Evolutionary conservation across 495 filamentous ascomycete genomes (phyloP), one percentile per base, ranked within the genome.

Genomic region (Chaetomidium leptoderma): DNA sequence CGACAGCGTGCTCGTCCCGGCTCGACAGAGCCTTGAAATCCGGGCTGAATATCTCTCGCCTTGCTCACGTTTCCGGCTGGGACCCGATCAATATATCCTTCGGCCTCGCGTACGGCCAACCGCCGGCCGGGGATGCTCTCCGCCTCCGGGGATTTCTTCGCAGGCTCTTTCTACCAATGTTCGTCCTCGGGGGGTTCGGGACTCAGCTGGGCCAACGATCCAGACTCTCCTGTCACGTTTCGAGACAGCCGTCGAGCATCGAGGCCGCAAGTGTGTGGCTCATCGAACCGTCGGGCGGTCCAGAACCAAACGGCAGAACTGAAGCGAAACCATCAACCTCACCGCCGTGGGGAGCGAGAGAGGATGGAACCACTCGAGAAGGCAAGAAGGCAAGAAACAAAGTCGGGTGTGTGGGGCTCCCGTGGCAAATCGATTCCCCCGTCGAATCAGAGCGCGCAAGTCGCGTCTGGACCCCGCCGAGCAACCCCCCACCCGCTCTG

Each of bases 361-460:
- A 24, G 40, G 40, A 40, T 57, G 44, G 49, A 51, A 54, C 58
- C 36, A 57, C 26, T 54, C 59, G 43, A 29, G 26, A 29, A 10
- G 26, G 14, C n/a, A 47, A 63, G 43, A 37, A 53, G 46, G 55
- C 21, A 57, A 56, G n/a, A n/a, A 43, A 63, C 32, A 53, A 35
- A 45, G 47, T 49, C 51, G 46, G 33, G 48, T 43, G 55, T 43
- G 62, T 63, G 64, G 67, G 54, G 32, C 54, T 24, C 14, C 14
- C 35, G 65, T 69, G 67, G 65, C 67, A 59, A 66, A 59, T 44
- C 27, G 35, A 40, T 53, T 19, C n/a, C 16, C 32, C 50, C 30
- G 47, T 53, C 65, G 62, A 69, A 69, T 69, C 63, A 67, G 19
- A 23, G 23, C 11, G 59, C 45, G 24, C 42, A 46, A 46, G 43